Conservation (phyloP, 2,329 filamentous ascomycete species). For the Aureobasidium subglaciale region DNA sequence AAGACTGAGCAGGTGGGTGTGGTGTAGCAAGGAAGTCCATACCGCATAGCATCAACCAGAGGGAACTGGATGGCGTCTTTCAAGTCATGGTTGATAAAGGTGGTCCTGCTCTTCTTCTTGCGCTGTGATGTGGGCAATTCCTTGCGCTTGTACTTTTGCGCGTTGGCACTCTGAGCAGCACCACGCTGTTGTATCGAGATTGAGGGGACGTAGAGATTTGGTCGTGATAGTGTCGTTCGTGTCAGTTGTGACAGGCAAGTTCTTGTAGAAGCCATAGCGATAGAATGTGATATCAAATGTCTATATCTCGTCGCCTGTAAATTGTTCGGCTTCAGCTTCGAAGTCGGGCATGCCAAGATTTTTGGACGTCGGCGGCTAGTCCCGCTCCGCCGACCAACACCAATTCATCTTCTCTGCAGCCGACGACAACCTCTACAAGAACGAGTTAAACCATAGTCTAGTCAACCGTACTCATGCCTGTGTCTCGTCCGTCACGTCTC, state of each 20-base stretch:
- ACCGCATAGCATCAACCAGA: conserved; percentile 90
- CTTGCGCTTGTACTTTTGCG: conserved; percentile 35
- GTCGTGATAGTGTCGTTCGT: neutral
- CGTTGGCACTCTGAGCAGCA: conserved; percentile 33
- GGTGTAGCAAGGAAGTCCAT: conserved; percentile 23
- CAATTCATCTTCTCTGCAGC: neutral
- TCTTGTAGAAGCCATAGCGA: conserved; percentile 11
- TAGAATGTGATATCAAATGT: neutral
- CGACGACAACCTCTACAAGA: neutral
- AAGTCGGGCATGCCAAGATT: conserved; percentile 8
- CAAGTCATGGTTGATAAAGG: conserved; percentile 58
- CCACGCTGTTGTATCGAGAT: conserved; percentile 30
- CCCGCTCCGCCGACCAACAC: neutral
- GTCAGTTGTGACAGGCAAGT: conserved; percentile 12
- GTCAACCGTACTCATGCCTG: neutral
- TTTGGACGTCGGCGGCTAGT: neutral
- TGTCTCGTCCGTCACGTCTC: neutral
- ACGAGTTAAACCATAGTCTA: too few species aligned
- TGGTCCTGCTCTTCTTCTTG: conserved; percentile 57
- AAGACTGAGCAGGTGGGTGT: neutral
- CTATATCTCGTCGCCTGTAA: neutral
- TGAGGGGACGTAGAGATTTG: conserved; percentile 6
- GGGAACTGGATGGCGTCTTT: conserved; percentile 65
- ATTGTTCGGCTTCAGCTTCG: neutral
- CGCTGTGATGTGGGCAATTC: conserved; percentile 49